A percentile compares a stretch with the other conserved stretches of the same genome.
These are phyloP conservation scores for Cercospora sesami DNA, from an alignment of 2,329 filamentous ascomycete genomes.

Conservation along the genomic window DNA sequence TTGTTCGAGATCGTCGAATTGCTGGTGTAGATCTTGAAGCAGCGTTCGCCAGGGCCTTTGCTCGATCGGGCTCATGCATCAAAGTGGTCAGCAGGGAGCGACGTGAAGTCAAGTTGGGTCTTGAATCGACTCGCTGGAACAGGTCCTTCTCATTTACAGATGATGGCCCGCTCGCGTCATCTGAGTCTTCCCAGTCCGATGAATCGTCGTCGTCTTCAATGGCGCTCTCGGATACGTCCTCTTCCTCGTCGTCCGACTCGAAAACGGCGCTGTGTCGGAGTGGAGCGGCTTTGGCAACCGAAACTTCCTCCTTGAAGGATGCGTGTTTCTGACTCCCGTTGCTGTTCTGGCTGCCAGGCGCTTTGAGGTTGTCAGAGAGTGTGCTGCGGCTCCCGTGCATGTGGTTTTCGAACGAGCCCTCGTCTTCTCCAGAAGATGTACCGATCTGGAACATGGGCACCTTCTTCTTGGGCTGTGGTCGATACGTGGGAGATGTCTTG, in stretches of 20 bases:
- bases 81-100: constrained; percentile 87
- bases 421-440: constrained; percentile 76
- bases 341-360: constrained; percentile 43
- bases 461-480: constrained; percentile 59
- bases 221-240: constrained; percentile 73
- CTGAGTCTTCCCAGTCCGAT: constrained; percentile 59
- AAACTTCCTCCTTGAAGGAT: constrained; percentile 76
- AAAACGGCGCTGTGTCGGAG: constrained; percentile 63
- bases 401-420: constrained; percentile 69
- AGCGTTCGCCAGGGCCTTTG: constrained; percentile 66
- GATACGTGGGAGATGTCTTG: constrained; percentile 49
- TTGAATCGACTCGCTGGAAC: constrained; percentile 90
- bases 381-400: constrained; percentile 56
- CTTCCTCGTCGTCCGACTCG: constrained; percentile 59
- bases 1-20: constrained; percentile 62
- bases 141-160: constrained; percentile 71
- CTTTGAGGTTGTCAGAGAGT: constrained; percentile 55
- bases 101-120: constrained; percentile 77
- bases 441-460: constrained; percentile 73
- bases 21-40: constrained; percentile 59
- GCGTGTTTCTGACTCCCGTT: constrained; percentile 68
- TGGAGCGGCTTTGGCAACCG: constrained; percentile 55
- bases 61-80: constrained; percentile 77
- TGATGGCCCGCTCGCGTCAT: constrained; percentile 73
- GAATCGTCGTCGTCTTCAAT: constrained; percentile 61